phyloP scores from a whole-genome alignment of 495 filamentous ascomycete species.

The Xylaria curta region DNA sequence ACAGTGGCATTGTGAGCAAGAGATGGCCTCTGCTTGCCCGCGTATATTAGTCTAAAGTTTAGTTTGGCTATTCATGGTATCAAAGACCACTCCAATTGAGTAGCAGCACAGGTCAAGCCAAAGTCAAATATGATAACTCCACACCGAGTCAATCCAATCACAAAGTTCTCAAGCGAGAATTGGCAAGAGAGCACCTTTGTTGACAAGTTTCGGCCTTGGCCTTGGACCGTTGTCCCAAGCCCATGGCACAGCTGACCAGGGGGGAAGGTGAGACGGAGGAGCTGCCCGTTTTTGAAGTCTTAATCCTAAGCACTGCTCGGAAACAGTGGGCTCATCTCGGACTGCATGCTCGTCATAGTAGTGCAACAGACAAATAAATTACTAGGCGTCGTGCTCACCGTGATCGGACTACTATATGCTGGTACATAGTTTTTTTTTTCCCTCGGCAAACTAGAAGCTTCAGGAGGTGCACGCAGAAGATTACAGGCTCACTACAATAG shows the following conservation, averaged over 20 bases:
- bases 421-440: neutral
- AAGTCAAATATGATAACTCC: neutral
- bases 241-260: constrained; percentile 23
- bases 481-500: neutral
- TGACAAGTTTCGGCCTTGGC: neutral
- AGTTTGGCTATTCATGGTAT: neutral
- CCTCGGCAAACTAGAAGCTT: neutral
- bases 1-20: neutral
- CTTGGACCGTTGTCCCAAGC: constrained; percentile 16
- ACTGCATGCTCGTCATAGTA: constrained; percentile 1
- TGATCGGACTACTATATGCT: constrained; percentile 1
- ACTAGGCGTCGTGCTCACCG: constrained; percentile 10
- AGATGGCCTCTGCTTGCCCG: neutral
- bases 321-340: constrained; percentile 16
- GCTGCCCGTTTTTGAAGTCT: constrained; percentile 20
- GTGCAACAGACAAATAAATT: neutral
- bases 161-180: neutral
- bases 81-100: neutral
- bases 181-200: neutral
- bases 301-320: constrained; percentile 3
- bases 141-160: constrained; percentile 7
- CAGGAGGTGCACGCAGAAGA: neutral
- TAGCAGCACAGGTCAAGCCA: neutral
- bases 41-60: neutral
- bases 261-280: constrained; percentile 14